Evolutionary conservation across 495 filamentous ascomycete genomes (phyloP).

Genomic region (Podospora australis): DNA sequence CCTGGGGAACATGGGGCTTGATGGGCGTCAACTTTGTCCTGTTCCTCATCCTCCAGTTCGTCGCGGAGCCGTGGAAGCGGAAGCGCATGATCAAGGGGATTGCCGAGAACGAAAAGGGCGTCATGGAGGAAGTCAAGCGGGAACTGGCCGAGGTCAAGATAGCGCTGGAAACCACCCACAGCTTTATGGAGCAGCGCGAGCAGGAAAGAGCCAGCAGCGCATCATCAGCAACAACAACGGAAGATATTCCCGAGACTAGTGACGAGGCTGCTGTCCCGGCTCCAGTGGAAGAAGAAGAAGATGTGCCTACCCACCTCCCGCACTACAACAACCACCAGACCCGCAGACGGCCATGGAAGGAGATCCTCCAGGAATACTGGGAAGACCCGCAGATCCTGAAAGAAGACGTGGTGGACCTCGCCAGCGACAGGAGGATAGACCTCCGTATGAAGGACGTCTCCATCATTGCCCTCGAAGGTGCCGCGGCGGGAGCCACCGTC

Average conservation of each 20-base stretch:
- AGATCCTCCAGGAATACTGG: conserved; percentile 29
- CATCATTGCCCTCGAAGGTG: conserved; percentile 60
- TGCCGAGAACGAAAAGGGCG: conserved; percentile 49
- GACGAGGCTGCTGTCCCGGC: background rate
- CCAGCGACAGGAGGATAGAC: conserved; percentile 63
- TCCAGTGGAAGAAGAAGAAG: background rate
- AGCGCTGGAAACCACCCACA: conserved; percentile 17
- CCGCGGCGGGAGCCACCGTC: conserved; percentile 62
- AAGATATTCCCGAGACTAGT: background rate
- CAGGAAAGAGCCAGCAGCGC: background rate
- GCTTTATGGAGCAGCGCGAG: conserved; percentile 10
- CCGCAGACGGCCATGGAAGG: conserved; percentile 39
- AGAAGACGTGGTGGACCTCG: conserved; percentile 42
- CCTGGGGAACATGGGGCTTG: conserved; percentile 96
- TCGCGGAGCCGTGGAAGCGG: conserved; percentile 91
- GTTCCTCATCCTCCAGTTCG: conserved; percentile 81
- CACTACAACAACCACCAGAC: conserved; percentile 8
- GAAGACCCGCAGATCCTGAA: conserved; percentile 33
- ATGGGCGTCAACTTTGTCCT: conserved; percentile 94
- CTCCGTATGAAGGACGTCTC: conserved; percentile 71
- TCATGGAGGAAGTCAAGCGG: conserved; percentile 66
- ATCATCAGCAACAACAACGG: background rate
- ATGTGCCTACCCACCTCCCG: too few relatives aligned
- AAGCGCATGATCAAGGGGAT: conserved; percentile 73
- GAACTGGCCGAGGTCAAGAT: conserved; percentile 21